Evolutionary conservation across 495 filamentous ascomycete genomes (phyloP).

Genomic region (Daldinia decipiens): DNA sequence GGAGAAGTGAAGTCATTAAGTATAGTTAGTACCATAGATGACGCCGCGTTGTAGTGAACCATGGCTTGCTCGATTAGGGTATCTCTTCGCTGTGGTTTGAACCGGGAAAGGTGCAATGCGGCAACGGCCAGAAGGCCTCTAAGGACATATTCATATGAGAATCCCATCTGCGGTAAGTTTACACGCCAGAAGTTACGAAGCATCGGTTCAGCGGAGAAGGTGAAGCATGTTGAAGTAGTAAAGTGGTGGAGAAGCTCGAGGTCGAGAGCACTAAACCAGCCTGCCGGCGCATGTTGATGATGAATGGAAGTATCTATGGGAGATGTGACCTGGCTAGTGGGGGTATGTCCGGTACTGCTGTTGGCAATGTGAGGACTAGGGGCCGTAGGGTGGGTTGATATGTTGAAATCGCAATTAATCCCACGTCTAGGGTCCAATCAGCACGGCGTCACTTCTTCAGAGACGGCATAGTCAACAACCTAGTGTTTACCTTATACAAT

Average conservation of each 20-base stretch:
- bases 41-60: conserved; percentile 59
- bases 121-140: conserved; percentile 62
- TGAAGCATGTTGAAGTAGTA: conserved; percentile 39
- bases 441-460: conserved; percentile 1
- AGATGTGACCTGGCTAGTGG: conserved; percentile 11
- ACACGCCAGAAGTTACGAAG: conserved; percentile 44
- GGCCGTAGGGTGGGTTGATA: conserved; percentile 4
- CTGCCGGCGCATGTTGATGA: conserved; percentile 13
- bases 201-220: conserved; percentile 31
- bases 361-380: background rate
- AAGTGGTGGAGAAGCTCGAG: conserved; percentile 42
- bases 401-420: conserved; percentile 36
- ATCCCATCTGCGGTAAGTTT: conserved; percentile 59
- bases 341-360: conserved; percentile 14
- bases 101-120: conserved; percentile 61
- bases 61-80: conserved; percentile 59
- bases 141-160: conserved; percentile 61
- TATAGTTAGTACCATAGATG: conserved; percentile 57
- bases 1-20: conserved; percentile 58
- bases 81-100: conserved; percentile 49
- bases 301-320: conserved; percentile 15
- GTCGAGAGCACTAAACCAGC: conserved; percentile 34
- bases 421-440: conserved; percentile 30
- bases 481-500: conserved; percentile 31
- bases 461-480: background rate